phyloP scores from a whole-genome alignment of 2,329 filamentous ascomycete species.

The Fonsecaea nubica region DNA sequence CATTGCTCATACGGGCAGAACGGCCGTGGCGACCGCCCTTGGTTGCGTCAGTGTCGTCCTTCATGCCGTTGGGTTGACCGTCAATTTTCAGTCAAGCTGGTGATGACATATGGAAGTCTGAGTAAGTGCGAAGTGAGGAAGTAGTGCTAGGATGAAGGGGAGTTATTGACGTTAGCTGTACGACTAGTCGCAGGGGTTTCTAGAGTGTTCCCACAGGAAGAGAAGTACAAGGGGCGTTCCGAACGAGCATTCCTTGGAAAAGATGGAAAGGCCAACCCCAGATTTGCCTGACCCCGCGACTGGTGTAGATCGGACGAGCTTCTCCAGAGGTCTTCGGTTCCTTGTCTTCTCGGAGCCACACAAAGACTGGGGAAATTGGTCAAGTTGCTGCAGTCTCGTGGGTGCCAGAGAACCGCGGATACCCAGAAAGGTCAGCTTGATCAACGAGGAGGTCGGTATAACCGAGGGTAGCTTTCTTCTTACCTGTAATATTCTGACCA shows the following conservation, averaged over 20 bases:
- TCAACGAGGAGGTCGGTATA: background rate
- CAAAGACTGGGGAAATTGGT: background rate
- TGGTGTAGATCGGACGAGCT: background rate
- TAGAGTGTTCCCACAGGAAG: background rate
- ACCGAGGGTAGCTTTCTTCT: background rate
- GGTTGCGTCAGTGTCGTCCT: background rate
- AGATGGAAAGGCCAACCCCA: background rate
- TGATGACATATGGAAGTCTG: constrained; percentile 9
- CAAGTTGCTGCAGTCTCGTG: background rate
- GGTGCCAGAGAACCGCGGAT: background rate
- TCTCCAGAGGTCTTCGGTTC: background rate
- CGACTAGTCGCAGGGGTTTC: background rate
- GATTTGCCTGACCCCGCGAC: background rate
- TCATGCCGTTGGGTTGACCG: background rate
- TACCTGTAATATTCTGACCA: too few relatives aligned
- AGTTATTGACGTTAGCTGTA: background rate
- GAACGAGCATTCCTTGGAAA: background rate
- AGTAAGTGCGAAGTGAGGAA: background rate
- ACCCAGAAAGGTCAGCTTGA: background rate
- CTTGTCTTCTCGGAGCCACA: background rate
- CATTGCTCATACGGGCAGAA: constrained; percentile 12
- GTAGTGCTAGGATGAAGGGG: constrained; percentile 1
- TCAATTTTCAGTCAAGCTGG: background rate
- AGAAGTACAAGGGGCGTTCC: background rate
- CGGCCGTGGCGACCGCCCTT: constrained; percentile 6